phyloP scores from a whole-genome alignment of 768 basidiomycete species.

The Kwoniella sp. region DNA sequence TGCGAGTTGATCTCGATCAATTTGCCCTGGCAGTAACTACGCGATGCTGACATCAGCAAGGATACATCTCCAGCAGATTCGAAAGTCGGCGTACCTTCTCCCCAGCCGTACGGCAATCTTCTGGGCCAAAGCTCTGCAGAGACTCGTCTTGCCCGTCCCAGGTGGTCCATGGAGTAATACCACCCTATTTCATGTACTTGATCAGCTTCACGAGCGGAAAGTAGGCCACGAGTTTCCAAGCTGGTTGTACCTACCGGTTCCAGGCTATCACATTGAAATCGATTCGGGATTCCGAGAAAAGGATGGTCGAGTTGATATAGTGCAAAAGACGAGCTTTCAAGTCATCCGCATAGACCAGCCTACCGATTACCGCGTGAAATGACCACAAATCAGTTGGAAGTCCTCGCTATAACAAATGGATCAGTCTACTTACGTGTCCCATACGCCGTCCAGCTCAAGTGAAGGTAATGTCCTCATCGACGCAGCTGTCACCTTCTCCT shows the following conservation, averaged over 20 bases:
- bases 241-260: slow-evolving; percentile 66
- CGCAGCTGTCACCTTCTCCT: slow-evolving; percentile 81
- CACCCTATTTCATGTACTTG: slow-evolving; percentile 59
- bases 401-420: too few species aligned
- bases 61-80: not conserved
- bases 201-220: slow-evolving; percentile 8
- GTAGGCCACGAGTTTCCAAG: slow-evolving; percentile 5
- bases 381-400: not conserved
- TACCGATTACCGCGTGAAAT: slow-evolving; percentile 6
- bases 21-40: slow-evolving; percentile 80
- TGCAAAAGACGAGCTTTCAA: slow-evolving; percentile 87
- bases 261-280: slow-evolving; percentile 81
- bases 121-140: slow-evolving; percentile 92
- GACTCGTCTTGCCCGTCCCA: slow-evolving; percentile 94
- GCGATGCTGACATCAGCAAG: not conserved
- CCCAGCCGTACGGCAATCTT: slow-evolving; percentile 90
- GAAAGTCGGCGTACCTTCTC: slow-evolving; percentile 64
- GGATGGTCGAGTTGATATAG: slow-evolving; percentile 89
- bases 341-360: slow-evolving; percentile 77
- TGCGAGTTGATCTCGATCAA: slow-evolving; percentile 97
- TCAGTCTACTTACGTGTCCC: slow-evolving; percentile 61
- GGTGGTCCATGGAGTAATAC: slow-evolving; percentile 94
- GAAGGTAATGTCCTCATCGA: slow-evolving; percentile 87
- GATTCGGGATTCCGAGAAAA: slow-evolving; percentile 73
- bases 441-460: slow-evolving; percentile 80